These are phyloP conservation scores for Eucalyptus pumila DNA, from an alignment of 345 rosid species.

Conservation along the genomic window DNA sequence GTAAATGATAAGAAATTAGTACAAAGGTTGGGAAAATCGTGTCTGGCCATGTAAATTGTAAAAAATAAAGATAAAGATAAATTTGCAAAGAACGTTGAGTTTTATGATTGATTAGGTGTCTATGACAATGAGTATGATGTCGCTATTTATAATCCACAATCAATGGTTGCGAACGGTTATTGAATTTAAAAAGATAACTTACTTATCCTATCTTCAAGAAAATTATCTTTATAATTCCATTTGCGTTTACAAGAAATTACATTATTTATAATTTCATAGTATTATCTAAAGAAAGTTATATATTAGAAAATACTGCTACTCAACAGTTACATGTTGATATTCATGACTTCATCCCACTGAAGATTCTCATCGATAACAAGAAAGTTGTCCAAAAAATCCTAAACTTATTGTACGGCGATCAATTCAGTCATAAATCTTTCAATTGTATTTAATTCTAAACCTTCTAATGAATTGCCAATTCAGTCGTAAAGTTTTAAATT, in stretches of 20 bases:
- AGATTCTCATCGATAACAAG: fast-evolving
- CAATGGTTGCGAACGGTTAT: fast-evolving
- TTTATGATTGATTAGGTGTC: not conserved
- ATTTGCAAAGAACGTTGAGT: not conserved
- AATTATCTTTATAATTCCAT: not conserved
- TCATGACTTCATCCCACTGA: fast-evolving
- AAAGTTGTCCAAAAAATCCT: not conserved
- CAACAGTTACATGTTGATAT: fast-evolving
- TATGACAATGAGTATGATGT: not conserved
- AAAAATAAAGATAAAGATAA: not conserved
- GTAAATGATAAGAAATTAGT: not conserved
- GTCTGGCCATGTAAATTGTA: not conserved
- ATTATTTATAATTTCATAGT: not conserved
- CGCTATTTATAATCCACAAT: not conserved
- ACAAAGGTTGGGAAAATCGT: fast-evolving
- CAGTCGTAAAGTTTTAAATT: too few species aligned
- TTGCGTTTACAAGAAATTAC: not conserved
- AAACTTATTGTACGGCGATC: too few species aligned
- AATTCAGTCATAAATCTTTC: fast-evolving
- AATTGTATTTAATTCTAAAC: too few species aligned
- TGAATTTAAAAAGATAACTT: not conserved
- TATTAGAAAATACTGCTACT: fast-evolving
- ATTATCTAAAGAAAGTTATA: not conserved
- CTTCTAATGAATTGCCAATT: too few species aligned
- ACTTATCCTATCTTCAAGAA: not conserved